A percentile compares a stretch with the other conserved stretches of the same genome.
Evolutionary conservation across 1,284 basidiomycete species (phyloP).

Genomic region (Moesziomyces parantarcticus): DNA sequence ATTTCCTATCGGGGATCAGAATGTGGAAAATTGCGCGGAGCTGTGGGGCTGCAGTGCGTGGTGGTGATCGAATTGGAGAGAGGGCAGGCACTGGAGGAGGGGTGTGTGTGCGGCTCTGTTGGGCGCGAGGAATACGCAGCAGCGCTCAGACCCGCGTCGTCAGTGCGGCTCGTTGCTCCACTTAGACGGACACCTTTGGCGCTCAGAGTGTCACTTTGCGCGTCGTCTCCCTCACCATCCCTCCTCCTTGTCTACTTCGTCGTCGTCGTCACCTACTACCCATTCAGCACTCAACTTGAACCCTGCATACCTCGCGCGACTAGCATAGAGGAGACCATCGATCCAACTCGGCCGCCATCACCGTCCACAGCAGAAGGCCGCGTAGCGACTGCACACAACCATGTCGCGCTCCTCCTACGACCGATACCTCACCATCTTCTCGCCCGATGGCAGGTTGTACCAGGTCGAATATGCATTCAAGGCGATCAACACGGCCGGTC

Average conservation of each 20-base stretch:
- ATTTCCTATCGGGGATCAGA: too few species aligned
- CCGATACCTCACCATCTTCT: slow-evolving; percentile 67
- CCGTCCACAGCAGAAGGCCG: neutral
- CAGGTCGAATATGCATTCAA: slow-evolving; percentile 89
- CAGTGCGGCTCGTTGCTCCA: slow-evolving; percentile 26
- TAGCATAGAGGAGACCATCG: neutral
- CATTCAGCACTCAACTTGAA: too few species aligned
- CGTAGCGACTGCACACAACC: neutral
- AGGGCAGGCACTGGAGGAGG: neutral
- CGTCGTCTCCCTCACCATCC: neutral
- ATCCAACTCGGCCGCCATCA: neutral
- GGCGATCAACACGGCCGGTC: slow-evolving; percentile 94
- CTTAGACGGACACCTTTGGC: slow-evolving; percentile 4
- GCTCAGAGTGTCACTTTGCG: slow-evolving; percentile 26
- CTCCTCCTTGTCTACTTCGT: neutral
- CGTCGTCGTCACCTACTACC: too few species aligned
- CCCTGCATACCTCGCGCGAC: too few species aligned
- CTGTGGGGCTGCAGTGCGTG: too few species aligned
- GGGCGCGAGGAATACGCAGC: neutral
- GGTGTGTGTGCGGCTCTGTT: neutral
- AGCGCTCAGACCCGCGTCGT: slow-evolving; percentile 48
- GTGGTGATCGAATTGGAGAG: neutral
- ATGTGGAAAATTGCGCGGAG: too few species aligned
- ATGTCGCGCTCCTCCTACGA: slow-evolving; percentile 67
- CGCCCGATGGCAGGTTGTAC: slow-evolving; percentile 66